Evolutionary conservation across 768 basidiomycete genomes (phyloP), one percentile per base, ranked within the genome.

Genomic region (Lentinus brumalis): DNA sequence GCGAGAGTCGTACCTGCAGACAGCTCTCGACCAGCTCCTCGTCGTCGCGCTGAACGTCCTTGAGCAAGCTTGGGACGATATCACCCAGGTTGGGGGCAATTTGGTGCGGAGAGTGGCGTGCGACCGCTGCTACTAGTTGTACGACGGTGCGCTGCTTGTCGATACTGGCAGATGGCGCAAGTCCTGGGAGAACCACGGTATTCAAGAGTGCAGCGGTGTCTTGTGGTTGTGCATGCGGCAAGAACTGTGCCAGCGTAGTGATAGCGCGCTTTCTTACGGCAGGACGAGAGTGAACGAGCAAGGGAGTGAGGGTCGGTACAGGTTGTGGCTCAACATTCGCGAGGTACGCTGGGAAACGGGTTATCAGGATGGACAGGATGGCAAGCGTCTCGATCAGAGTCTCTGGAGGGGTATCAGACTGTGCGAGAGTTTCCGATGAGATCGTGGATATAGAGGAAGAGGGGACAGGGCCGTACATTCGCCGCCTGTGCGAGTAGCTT

Each of bases 251-350:
- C 44, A 94, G 73, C 0, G 94, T 92, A 40, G 87, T 79, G 60
- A 98, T 95, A 2, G 94, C 91, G 53, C 95, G 89, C 78, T 98
- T 98, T 53, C 96, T 86, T 55, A 98, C 92, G 0, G 94, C 93
- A 10, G 91, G 84, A 4, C 94, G 87, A 8, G 81, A 69, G 75
- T 90, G 91, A n/a, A 79, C 81, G 49, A 93, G 83, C 32, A 91
- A 81, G 40, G 85, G 92, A 0, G 84, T 88, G 56, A 91, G 82
- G 18, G 88, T 86, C 5, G 76, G 71, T 5, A 94, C 75, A 35
- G 93, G 88, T 49, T 82, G 82, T 15, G 86, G 82, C 50, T 77
- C 70, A 54, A 88, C 74, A 58, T 78, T 78, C 39, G 86, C 76
- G 49, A 94, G 77, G 67, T 89, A 82, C 51, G 79, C 79, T 3